These are phyloP conservation scores for Hypoxylon sp. DNA, from an alignment of 2,329 filamentous ascomycete species.

Conservation along the genomic window DNA sequence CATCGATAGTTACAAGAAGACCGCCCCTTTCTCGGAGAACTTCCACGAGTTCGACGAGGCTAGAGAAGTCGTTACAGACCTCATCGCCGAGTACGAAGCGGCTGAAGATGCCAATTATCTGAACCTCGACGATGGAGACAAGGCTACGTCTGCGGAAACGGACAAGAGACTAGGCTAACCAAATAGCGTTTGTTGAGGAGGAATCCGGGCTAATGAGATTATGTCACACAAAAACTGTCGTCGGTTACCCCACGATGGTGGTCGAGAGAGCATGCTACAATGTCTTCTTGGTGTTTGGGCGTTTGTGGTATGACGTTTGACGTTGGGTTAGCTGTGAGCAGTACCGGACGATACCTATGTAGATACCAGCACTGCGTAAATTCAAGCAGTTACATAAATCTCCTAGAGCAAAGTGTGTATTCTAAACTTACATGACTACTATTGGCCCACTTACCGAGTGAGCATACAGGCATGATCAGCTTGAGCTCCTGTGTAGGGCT, in stretches of 20 bases:
- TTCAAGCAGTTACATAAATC: constrained; percentile 20
- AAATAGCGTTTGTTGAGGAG: not conserved
- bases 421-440: too few species aligned
- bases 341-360: constrained; percentile 4
- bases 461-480: too few species aligned
- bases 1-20: constrained; percentile 95
- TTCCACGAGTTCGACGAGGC: constrained; percentile 96
- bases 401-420: not conserved
- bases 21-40: constrained; percentile 91
- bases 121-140: constrained; percentile 73
- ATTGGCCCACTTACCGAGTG: too few species aligned
- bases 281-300: constrained; percentile 37
- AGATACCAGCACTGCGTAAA: constrained; percentile 37
- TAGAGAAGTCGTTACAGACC: constrained; percentile 87
- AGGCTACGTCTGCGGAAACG: constrained; percentile 64
- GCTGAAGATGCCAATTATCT: constrained; percentile 93
- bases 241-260: constrained; percentile 12
- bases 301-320: constrained; percentile 39
- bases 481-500: too few species aligned
- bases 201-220: constrained; percentile 18
- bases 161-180: constrained; percentile 61
- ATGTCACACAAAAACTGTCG: constrained; percentile 25
- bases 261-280: constrained; percentile 6
- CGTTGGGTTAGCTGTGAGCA: not conserved
- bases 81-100: constrained; percentile 95